Base-by-base conservation (phyloP, 1,139 yeast species). In the Starmera stellimalicola region DNA sequence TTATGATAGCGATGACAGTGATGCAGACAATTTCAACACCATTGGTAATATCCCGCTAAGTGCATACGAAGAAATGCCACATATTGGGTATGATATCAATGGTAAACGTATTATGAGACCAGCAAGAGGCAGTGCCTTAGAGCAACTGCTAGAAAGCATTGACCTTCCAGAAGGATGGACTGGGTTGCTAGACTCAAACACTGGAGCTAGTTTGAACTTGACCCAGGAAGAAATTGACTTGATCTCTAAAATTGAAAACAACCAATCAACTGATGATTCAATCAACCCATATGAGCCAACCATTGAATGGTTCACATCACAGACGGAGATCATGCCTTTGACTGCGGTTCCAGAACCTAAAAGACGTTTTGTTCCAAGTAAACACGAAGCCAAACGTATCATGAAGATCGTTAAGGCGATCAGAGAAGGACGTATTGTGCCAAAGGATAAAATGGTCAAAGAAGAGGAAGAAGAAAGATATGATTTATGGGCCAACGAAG, bases 101-200 rank as follows among this genome's bases (percentile, higher is more conserved):
- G 98, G 99, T 52, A 88, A 87, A 57, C 75, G 98, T 52, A 87
- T 91, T 50, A 88, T 93, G 97, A 75, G 99, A 58, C 99, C 99
- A 10, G 98, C 97, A 12, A 82, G 84, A 52, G 95, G 95, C 7
- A 77, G 94, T 37, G 98, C 98, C 1, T 68, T 93, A 47, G 97
- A 91, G 52, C 81, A 79, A 47, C 68, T 91, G 43, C 65, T 93
- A 44, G 98, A 91, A 50, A 68, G 78, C 20, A 91, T 93, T 43
- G 98, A 91, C 42, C 67, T 91, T 43, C 98, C 97, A 10, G 94
- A 83, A 59, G 98, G 98, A 25, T 91, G 97, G 97, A 93, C 98
- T 9, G 99, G 99, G 30, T 67, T 93, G 43, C 63, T 91, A 38
- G 97, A 91, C 58, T 84, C 85, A 53, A 72, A 78, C 47, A 85